A percentile compares a stretch with the other conserved stretches of the same genome.
These are phyloP conservation scores for Ophiostoma pallidulum DNA, from an alignment of 2,329 filamentous ascomycete genomes.

Conservation along the genomic window DNA sequence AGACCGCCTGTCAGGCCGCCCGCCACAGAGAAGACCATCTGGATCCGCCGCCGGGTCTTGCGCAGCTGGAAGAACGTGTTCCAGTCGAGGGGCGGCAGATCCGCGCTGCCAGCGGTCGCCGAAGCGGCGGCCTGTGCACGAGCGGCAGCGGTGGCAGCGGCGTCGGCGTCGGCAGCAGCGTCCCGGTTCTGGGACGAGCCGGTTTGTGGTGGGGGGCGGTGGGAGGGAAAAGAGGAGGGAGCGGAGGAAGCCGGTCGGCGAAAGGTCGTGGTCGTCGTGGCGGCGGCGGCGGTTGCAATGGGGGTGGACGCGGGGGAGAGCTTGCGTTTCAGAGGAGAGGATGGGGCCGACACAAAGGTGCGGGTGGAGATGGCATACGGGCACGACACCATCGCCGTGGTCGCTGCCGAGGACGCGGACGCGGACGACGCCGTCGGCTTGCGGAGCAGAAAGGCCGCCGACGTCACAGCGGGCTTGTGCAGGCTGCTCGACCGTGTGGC, in stretches of 20 bases:
- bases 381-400: neutral
- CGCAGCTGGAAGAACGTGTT: slow-evolving; percentile 88
- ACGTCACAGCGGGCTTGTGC: neutral
- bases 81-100: slow-evolving; percentile 58
- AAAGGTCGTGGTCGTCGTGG: neutral
- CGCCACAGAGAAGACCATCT: slow-evolving; percentile 65
- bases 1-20: slow-evolving; percentile 54
- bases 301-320: neutral
- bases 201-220: neutral
- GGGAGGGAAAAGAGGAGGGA: neutral
- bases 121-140: slow-evolving; percentile 1
- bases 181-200: slow-evolving; percentile 11
- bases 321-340: slow-evolving; percentile 4
- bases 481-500: slow-evolving; percentile 3
- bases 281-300: neutral
- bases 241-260: neutral
- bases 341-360: neutral
- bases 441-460: neutral
- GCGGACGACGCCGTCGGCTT: neutral
- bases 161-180: slow-evolving; percentile 17
- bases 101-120: slow-evolving; percentile 17
- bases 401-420: too few relatives aligned
- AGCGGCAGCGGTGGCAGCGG: slow-evolving; percentile 11
- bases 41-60: slow-evolving; percentile 73
- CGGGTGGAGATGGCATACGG: neutral